phyloP scores from a whole-genome alignment of 2,329 filamentous ascomycete genomes.

The Fusarium euwallaceae region DNA sequence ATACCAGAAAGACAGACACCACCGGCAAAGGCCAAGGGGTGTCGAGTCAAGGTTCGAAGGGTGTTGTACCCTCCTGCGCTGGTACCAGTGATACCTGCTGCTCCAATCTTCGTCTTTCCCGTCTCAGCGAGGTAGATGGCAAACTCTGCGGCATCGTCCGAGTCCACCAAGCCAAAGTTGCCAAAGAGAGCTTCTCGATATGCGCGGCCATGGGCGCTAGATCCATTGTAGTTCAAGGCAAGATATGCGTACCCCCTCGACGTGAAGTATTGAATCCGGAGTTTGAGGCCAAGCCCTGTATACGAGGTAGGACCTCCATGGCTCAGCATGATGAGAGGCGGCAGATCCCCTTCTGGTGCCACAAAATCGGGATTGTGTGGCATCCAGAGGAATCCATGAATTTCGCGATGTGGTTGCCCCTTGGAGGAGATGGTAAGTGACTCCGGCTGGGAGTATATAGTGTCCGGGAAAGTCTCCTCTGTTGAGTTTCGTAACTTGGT shows the following conservation, averaged over 20 bases:
- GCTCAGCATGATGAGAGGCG: slow-evolving; percentile 63
- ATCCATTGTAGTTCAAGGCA: slow-evolving; percentile 66
- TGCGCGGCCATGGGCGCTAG: slow-evolving; percentile 62
- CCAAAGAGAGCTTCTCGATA: slow-evolving; percentile 64
- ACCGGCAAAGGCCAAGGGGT: slow-evolving; percentile 61
- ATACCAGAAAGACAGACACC: slow-evolving; percentile 66
- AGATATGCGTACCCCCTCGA: slow-evolving; percentile 66
- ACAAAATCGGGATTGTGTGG: slow-evolving; percentile 61
- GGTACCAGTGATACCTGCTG: slow-evolving; percentile 63
- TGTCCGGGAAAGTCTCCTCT: slow-evolving; percentile 46
- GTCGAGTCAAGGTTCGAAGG: slow-evolving; percentile 61
- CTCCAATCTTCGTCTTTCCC: slow-evolving; percentile 52
- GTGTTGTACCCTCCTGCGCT: slow-evolving; percentile 69
- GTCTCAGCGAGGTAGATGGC: slow-evolving; percentile 57
- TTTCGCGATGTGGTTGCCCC: slow-evolving; percentile 45
- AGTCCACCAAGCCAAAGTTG: slow-evolving; percentile 65
- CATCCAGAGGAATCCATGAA: slow-evolving; percentile 63
- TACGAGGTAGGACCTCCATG: slow-evolving; percentile 67
- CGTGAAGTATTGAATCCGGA: slow-evolving; percentile 65
- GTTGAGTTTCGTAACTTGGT: slow-evolving; percentile 52
- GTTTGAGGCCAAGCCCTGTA: slow-evolving; percentile 57
- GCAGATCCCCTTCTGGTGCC: slow-evolving; percentile 54
- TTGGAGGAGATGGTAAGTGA: slow-evolving; percentile 49
- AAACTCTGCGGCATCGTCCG: slow-evolving; percentile 63
- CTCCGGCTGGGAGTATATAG: slow-evolving; percentile 55